These are phyloP conservation scores for Colletotrichum camelliae DNA, from an alignment of 2,329 filamentous ascomycete genomes.

Conservation along the genomic window DNA sequence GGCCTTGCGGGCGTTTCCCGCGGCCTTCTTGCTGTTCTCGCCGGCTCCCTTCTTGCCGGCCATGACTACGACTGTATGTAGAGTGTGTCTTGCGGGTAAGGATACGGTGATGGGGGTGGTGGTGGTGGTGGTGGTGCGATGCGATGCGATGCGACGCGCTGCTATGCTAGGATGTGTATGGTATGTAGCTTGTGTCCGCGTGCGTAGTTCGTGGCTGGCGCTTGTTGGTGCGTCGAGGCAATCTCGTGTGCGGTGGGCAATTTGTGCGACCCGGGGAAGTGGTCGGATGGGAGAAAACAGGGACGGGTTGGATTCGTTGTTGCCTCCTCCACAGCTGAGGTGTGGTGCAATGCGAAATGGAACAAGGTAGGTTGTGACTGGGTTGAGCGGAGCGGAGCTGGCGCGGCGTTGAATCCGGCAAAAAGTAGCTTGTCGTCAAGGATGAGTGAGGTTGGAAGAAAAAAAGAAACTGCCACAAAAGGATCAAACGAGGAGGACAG, in stretches of 20 bases:
- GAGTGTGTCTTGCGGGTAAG: background rate
- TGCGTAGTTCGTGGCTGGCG: conserved; percentile 10
- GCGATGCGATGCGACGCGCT: conserved; percentile 12
- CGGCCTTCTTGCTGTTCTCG: conserved; percentile 87
- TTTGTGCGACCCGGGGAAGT: conserved; percentile 3
- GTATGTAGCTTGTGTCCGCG: background rate
- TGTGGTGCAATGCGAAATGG: background rate
- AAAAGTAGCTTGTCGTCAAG: background rate
- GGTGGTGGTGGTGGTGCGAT: conserved; percentile 5
- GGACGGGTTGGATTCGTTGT: background rate
- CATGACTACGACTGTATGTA: conserved; percentile 52
- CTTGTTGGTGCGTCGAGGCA: conserved; percentile 5
- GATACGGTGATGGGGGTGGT: background rate
- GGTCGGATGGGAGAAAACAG: conserved; percentile 11
- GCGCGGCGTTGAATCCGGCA: background rate
- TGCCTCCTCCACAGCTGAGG: conserved; percentile 11
- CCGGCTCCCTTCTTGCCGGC: conserved; percentile 70
- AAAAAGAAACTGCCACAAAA: background rate
- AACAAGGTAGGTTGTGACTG: background rate
- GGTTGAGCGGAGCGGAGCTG: conserved; percentile 6
- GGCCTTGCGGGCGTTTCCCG: conserved; percentile 91
- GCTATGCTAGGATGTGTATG: background rate
- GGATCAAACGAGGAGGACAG: background rate
- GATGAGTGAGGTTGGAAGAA: background rate
- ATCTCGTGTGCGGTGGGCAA: conserved; percentile 3